These are phyloP conservation scores for Paraphoma chrysanthemicola DNA, from an alignment of 2,329 filamentous ascomycete genomes.

Conservation along the genomic window DNA sequence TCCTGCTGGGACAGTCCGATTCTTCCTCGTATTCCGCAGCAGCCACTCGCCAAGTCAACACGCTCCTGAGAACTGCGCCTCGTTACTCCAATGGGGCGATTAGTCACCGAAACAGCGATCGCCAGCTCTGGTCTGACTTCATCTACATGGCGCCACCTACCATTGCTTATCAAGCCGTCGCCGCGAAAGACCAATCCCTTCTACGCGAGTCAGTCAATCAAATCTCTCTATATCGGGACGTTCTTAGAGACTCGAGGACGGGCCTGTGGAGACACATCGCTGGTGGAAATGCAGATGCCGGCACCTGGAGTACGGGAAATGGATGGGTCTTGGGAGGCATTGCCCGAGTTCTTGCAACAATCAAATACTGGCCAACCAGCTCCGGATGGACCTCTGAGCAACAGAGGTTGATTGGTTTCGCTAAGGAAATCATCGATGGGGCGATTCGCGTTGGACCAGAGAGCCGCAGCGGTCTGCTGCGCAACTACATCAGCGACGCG, in stretches of 20 bases:
- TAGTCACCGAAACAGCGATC: background rate
- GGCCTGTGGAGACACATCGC: background rate
- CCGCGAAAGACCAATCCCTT: background rate
- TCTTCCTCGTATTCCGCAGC: background rate
- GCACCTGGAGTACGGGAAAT: background rate
- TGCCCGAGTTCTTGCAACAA: background rate
- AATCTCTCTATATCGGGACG: background rate
- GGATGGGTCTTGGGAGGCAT: background rate
- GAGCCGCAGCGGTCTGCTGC: background rate
- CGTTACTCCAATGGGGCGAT: background rate
- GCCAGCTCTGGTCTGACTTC: background rate
- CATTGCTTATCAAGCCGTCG: background rate
- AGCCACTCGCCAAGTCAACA: background rate
- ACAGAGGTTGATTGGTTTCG: background rate
- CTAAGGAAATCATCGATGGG: background rate
- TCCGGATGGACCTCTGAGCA: background rate
- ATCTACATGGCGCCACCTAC: background rate
- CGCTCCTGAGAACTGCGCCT: background rate
- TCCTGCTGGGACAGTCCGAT: background rate
- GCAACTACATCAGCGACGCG: background rate
- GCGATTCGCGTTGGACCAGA: background rate
- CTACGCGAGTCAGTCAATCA: background rate
- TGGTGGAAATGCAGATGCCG: background rate
- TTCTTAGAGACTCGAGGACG: background rate
- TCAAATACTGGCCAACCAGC: background rate